phyloP scores from a whole-genome alignment of 805 yeast genomes.

The Danielia reshetovae region DNA sequence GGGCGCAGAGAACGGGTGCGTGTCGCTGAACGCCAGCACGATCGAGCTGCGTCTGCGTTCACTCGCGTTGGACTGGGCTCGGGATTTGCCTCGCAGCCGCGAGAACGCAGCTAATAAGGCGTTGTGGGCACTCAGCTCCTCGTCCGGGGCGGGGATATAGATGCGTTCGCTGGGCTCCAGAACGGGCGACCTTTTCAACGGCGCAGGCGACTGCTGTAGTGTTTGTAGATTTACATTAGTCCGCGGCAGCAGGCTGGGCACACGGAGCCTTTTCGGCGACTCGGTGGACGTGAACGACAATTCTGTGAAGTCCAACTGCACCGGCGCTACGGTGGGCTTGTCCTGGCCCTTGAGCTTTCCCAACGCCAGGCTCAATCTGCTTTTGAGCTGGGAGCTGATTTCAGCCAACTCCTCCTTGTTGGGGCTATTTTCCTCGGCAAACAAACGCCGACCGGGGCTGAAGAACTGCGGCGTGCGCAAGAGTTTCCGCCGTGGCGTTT shows the following conservation, averaged over 20 bases:
- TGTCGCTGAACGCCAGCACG: slow-evolving; percentile 7
- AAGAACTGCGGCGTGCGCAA: slow-evolving; percentile 39
- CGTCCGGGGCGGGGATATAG: slow-evolving; percentile 30
- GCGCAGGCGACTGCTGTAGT: not conserved
- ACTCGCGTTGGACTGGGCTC: slow-evolving; percentile 9
- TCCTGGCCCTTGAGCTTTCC: slow-evolving; percentile 33
- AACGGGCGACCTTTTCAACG: slow-evolving; percentile 1
- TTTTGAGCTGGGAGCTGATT: slow-evolving; percentile 36
- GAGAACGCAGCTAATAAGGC: slow-evolving; percentile 41
- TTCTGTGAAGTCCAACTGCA: slow-evolving; percentile 27
- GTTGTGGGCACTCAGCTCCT: slow-evolving; percentile 42
- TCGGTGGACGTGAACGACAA: slow-evolving; percentile 16
- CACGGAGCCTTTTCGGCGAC: slow-evolving; percentile 19
- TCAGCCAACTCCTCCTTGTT: slow-evolving; percentile 33
- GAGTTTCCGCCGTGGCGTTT: slow-evolving; percentile 21
- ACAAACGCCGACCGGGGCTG: slow-evolving; percentile 36
- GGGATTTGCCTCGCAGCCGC: slow-evolving; percentile 23
- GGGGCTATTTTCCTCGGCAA: slow-evolving; percentile 25
- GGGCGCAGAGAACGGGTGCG: slow-evolving; percentile 1
- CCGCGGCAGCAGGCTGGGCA: not conserved
- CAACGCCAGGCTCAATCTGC: slow-evolving; percentile 35
- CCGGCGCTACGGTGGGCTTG: slow-evolving; percentile 11
- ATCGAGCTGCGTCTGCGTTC: slow-evolving; percentile 11
- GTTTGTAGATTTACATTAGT: slow-evolving; percentile 15
- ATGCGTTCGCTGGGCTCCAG: slow-evolving; percentile 1